Evolutionary conservation across 257 asterid genomes (phyloP).

Genomic region (Ilex aquifolium): DNA sequence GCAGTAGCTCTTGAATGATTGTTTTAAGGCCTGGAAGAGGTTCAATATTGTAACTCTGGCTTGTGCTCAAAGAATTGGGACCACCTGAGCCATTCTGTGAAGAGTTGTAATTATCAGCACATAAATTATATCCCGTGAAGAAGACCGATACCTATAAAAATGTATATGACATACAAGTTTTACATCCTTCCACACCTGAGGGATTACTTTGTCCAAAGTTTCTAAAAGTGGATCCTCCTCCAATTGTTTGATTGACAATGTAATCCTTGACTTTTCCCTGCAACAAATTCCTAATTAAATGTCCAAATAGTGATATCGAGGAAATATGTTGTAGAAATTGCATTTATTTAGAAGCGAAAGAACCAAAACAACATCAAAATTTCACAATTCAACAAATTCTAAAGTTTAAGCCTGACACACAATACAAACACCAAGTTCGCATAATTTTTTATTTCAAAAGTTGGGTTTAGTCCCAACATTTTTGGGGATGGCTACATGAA

Average conservation of each 20-base stretch:
- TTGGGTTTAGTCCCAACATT: too few species aligned
- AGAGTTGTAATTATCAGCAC: slow-evolving; percentile 7
- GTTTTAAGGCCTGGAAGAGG: slow-evolving; percentile 88
- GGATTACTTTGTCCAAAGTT: slow-evolving; percentile 90
- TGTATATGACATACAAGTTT: not conserved
- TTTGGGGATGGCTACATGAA: too few species aligned
- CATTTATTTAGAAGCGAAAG: too few species aligned
- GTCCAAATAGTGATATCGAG: too few species aligned
- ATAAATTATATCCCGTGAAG: slow-evolving; percentile 6
- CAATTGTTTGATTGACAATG: slow-evolving; percentile 82
- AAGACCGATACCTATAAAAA: not conserved
- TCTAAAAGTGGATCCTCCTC: slow-evolving; percentile 93
- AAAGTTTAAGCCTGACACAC: too few species aligned
- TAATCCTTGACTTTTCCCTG: slow-evolving; percentile 70
- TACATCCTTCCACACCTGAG: slow-evolving; percentile 49
- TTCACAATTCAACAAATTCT: too few species aligned
- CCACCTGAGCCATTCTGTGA: slow-evolving; percentile 45
- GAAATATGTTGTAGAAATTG: too few species aligned
- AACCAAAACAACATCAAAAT: too few species aligned
- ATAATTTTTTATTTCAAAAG: too few species aligned
- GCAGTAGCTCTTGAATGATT: slow-evolving; percentile 68
- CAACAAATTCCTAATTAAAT: slow-evolving; percentile 7
- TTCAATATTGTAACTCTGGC: slow-evolving; percentile 45
- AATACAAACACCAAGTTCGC: too few species aligned
- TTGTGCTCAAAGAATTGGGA: slow-evolving; percentile 21